Evolutionary conservation across 495 filamentous ascomycete species (phyloP).

Genomic region (Podospora pseudoanserina): DNA sequence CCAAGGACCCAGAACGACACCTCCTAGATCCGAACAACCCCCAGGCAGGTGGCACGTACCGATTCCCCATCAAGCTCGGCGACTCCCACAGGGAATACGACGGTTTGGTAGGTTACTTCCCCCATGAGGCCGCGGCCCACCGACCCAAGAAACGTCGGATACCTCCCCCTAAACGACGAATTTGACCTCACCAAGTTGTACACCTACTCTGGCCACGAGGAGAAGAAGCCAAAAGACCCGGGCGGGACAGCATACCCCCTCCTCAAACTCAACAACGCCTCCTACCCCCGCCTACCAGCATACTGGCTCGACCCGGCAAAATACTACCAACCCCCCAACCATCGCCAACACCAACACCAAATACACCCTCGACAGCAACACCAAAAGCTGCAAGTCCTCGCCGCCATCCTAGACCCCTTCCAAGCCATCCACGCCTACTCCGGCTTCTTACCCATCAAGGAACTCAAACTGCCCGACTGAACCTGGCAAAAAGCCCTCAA

Average conservation of each 20-base stretch:
- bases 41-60: constrained; percentile 20
- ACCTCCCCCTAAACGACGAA: not conserved
- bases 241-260: not conserved
- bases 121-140: not conserved
- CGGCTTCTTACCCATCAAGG: not conserved
- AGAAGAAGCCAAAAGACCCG: not conserved
- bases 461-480: not conserved
- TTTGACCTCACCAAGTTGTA: not conserved
- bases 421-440: not conserved
- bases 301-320: not conserved
- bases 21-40: not conserved
- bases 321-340: not conserved
- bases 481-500: not conserved
- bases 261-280: not conserved
- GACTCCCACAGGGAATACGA: constrained; percentile 37
- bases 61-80: constrained; percentile 43
- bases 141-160: not conserved
- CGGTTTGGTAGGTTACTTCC: constrained; percentile 46
- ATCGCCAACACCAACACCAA: too few species aligned
- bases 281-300: not conserved
- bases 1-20: not conserved
- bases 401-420: not conserved
- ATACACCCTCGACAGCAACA: not conserved
- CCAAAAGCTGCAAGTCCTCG: not conserved
- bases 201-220: not conserved